phyloP scores from a whole-genome alignment of 164 flowering plant species.

The Cinnamomum chago region DNA sequence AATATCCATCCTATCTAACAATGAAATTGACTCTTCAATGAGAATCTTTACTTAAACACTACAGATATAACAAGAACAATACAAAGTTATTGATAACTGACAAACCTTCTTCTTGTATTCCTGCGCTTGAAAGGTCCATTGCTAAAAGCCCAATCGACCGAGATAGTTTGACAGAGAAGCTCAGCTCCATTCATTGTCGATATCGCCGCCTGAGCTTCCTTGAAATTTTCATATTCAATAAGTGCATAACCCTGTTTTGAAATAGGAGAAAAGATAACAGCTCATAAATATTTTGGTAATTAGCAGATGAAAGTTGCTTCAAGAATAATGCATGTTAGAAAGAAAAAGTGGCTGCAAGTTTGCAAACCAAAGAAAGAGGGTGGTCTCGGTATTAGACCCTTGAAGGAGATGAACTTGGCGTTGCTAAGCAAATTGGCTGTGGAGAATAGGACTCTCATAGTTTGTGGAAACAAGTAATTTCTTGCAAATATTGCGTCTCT shows the following conservation, averaged over 20 bases:
- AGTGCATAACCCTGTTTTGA: constrained; percentile 44
- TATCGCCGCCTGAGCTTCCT: constrained; percentile 54
- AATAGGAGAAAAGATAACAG: background rate
- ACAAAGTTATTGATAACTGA: background rate
- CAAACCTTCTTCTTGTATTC: constrained; percentile 42
- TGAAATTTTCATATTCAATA: constrained; percentile 39
- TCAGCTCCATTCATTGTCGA: constrained; percentile 35
- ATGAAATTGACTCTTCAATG: no score
- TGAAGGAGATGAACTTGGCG: no score
- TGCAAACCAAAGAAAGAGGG: no score
- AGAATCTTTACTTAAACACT: no score
- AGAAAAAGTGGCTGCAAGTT: background rate
- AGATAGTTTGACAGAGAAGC: constrained; percentile 35
- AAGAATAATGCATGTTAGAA: background rate
- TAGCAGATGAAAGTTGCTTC: background rate
- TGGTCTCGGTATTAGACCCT: no score
- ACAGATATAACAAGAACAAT: no score
- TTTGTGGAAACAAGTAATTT: no score
- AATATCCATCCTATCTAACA: no score
- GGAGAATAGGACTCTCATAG: no score
- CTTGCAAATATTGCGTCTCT: no score
- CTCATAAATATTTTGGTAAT: background rate
- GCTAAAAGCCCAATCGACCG: constrained; percentile 61
- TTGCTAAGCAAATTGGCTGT: no score
- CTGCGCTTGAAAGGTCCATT: constrained; percentile 45